Base-by-base conservation (phyloP, 192 early-diverging fungal species). In the Funneliformis mosseae region DNA sequence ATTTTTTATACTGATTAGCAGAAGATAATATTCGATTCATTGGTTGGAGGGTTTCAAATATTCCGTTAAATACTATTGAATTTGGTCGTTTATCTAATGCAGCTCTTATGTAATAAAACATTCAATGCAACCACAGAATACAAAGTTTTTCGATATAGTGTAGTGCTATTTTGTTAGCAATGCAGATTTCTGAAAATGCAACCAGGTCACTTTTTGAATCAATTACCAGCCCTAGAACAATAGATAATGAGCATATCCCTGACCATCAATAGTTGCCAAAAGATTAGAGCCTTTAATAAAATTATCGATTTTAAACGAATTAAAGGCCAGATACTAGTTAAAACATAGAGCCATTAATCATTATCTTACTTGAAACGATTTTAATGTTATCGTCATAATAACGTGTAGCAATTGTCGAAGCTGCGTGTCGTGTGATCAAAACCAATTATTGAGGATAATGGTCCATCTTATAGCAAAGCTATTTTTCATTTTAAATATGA, bases 401-500 rank as follows among this genome's bases (percentile, higher is more conserved):
- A 16, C 16, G 12, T 1, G 48, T 11, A 12, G 48, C 5, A 39
- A 4, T 43, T 70, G 39, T 16, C 12, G 6, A 9, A 21, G 8
- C 25, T n/a, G n/a, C n/a, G n/a, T n/a, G n/a, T n/a, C n/a, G n/a
- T n/a, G n/a, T n/a, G n/a, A n/a, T n/a, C n/a, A n/a, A 33, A 33
- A 23, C 25, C 25, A 27, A 10, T 12, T 11, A 66, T 33, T 28
- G 63, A 66, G 9, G 12, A n/a, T n/a, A n/a, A n/a, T n/a, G n/a
- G n/a, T n/a, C n/a, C n/a, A n/a, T n/a, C n/a, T n/a, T n/a, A n/a
- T n/a, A n/a, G n/a, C n/a, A n/a, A n/a, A n/a, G n/a, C n/a, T n/a
- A n/a, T n/a, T n/a, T n/a, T n/a, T n/a, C 28, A 81, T 61, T 16
- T 81, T n/a, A n/a, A n/a, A 10, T 39, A 81, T 45, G n/a, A 81